A percentile compares a stretch with the other conserved stretches of the same genome.
These are phyloP conservation scores for Aegle marmelos DNA, from an alignment of 345 rosid species.

Conservation along the genomic window DNA sequence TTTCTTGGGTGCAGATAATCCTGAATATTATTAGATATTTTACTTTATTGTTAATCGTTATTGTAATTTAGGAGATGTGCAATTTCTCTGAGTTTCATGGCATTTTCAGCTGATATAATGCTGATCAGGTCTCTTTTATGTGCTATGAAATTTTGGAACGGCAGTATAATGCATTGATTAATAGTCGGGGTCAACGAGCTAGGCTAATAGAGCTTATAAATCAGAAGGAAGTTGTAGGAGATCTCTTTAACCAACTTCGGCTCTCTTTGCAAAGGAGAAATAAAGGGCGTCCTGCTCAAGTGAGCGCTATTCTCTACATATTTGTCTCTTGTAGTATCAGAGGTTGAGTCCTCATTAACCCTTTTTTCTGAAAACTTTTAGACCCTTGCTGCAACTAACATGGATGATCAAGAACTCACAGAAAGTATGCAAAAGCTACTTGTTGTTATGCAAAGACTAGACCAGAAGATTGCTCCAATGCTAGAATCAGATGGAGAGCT, in stretches of 20 bases:
- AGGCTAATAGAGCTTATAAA: constrained; percentile 74
- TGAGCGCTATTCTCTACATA: constrained; percentile 27
- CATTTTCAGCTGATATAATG: background rate
- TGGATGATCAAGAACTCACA: constrained; percentile 81
- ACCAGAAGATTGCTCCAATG: constrained; percentile 81
- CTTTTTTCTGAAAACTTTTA: constrained; percentile 26
- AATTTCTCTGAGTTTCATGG: background rate
- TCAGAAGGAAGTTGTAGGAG: constrained; percentile 86
- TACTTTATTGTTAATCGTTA: background rate
- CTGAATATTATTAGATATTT: background rate
- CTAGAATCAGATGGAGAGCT: constrained; percentile 86
- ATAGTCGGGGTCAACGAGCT: constrained; percentile 61
- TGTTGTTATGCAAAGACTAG: constrained; percentile 93
- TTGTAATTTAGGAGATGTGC: background rate
- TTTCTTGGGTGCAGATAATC: background rate
- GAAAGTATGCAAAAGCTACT: constrained; percentile 92
- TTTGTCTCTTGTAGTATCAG: constrained; percentile 8
- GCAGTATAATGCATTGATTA: constrained; percentile 84
- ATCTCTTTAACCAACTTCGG: constrained; percentile 91
- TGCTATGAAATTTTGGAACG: constrained; percentile 18
- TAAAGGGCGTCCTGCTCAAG: constrained; percentile 87
- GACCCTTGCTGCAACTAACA: constrained; percentile 89
- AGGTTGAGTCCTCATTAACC: background rate
- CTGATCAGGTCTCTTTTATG: constrained; percentile 3
- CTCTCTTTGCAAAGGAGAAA: constrained; percentile 81